Evolutionary conservation across 768 basidiomycete species (phyloP).

Genomic region (Trametes cingulata): DNA sequence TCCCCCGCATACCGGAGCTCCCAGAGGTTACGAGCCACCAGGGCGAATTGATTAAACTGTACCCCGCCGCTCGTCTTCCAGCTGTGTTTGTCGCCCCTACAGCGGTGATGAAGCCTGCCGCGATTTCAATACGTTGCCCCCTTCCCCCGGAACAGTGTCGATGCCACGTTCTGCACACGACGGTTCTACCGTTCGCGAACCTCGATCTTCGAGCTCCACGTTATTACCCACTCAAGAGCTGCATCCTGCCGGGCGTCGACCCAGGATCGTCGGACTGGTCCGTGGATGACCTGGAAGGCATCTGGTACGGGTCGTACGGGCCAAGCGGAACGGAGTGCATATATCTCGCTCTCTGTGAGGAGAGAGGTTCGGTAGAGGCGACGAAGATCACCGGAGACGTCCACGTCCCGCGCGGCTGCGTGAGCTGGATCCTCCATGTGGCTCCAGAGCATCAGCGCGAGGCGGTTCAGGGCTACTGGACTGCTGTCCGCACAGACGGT

Average conservation of each 20-base stretch:
- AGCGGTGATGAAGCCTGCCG: slow-evolving; percentile 10
- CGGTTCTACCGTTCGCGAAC: slow-evolving; percentile 3
- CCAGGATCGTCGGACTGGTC: slow-evolving; percentile 9
- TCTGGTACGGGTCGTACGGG: slow-evolving; percentile 24
- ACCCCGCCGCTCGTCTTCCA: slow-evolving; percentile 24
- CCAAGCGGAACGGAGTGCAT: slow-evolving; percentile 18
- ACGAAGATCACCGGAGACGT: slow-evolving; percentile 25
- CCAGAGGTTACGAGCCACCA: slow-evolving; percentile 9
- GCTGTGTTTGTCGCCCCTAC: slow-evolving; percentile 13
- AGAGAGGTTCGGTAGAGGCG: slow-evolving; percentile 8
- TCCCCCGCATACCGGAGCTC: slow-evolving; percentile 12
- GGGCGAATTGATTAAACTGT: slow-evolving; percentile 13
- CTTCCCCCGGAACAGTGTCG: not conserved
- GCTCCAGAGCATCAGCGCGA: not conserved
- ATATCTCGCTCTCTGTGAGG: slow-evolving; percentile 5
- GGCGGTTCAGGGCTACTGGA: not conserved
- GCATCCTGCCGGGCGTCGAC: slow-evolving; percentile 1
- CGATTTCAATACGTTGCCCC: slow-evolving; percentile 13
- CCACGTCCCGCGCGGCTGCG: slow-evolving; percentile 22
- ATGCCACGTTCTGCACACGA: slow-evolving; percentile 4
- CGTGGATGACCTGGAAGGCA: slow-evolving; percentile 9
- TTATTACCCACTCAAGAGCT: slow-evolving; percentile 21
- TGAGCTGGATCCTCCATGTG: slow-evolving; percentile 15
- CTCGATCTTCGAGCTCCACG: slow-evolving; percentile 16
- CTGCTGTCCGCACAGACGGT: not conserved